These are phyloP conservation scores for Gremmenia infestans DNA, from an alignment of 2,329 filamentous ascomycete species.

Conservation along the genomic window DNA sequence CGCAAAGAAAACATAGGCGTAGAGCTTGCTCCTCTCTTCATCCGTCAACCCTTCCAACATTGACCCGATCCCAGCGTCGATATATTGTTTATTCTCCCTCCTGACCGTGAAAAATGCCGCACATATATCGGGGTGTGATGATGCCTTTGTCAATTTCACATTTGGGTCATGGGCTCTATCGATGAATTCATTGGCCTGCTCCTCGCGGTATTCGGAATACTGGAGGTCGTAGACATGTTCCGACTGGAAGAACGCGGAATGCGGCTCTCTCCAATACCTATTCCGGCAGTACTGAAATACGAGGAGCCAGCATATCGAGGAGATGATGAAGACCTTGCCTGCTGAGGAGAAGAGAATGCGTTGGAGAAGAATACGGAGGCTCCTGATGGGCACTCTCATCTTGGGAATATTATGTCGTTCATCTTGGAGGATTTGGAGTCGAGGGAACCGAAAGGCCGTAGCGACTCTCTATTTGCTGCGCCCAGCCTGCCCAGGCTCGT, in stretches of 20 bases:
- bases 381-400: too few relatives aligned
- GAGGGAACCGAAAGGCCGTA: too few relatives aligned
- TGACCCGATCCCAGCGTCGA: slow-evolving; percentile 16
- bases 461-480: too few relatives aligned
- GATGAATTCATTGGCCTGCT: slow-evolving; percentile 10
- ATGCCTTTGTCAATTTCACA: neutral
- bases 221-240: slow-evolving; percentile 15
- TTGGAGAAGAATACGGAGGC: neutral
- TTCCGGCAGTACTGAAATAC: neutral
- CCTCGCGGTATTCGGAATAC: slow-evolving; percentile 14
- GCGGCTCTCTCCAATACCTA: slow-evolving; percentile 18
- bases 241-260: slow-evolving; percentile 16
- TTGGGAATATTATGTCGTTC: too few relatives aligned
- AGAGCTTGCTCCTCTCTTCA: slow-evolving; percentile 18
- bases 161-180: neutral
- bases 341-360: neutral
- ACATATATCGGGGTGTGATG: slow-evolving; percentile 7
- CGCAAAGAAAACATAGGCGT: slow-evolving; percentile 19
- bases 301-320: neutral
- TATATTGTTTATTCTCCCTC: slow-evolving; percentile 15
- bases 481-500: too few relatives aligned
- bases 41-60: slow-evolving; percentile 21
- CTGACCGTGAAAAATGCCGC: slow-evolving; percentile 15
- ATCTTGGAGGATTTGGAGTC: too few relatives aligned
- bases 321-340: neutral